phyloP scores from a whole-genome alignment of 2,329 filamentous ascomycete genomes.

The Stachybotrys elegans region DNA sequence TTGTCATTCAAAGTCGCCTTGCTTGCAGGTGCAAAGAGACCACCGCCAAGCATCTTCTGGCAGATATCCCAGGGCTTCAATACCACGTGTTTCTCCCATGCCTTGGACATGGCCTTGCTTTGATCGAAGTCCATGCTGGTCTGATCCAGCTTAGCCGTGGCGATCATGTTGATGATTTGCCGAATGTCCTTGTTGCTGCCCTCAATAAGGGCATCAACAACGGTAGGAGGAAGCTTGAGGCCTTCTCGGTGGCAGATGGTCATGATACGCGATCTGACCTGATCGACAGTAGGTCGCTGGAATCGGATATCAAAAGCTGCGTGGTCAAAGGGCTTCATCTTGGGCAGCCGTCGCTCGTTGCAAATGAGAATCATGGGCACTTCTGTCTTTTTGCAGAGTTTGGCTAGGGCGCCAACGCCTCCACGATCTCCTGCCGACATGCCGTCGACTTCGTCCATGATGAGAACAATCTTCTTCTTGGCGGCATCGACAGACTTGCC shows the following conservation, averaged over 20 bases:
- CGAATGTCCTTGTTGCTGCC: slow-evolving; percentile 94
- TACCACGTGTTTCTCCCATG: slow-evolving; percentile 96
- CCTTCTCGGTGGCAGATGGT: slow-evolving; percentile 93
- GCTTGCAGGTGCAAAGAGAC: slow-evolving; percentile 78
- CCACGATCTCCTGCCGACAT: slow-evolving; percentile 98
- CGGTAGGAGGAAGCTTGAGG: slow-evolving; percentile 74
- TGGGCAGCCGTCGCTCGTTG: slow-evolving; percentile 86
- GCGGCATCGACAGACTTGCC: slow-evolving; percentile 71
- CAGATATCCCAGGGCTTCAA: slow-evolving; percentile 98
- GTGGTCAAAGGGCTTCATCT: slow-evolving; percentile 97
- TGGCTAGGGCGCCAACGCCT: slow-evolving; percentile 88
- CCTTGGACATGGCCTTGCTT: slow-evolving; percentile 90
- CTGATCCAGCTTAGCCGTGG: slow-evolving; percentile 86
- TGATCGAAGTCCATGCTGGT: slow-evolving; percentile 75
- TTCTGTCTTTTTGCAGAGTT: slow-evolving; percentile 91
- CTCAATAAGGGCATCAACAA: slow-evolving; percentile 91
- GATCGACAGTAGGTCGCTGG: slow-evolving; percentile 81
- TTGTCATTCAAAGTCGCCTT: slow-evolving; percentile 93
- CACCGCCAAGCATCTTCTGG: slow-evolving; percentile 81
- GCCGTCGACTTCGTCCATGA: slow-evolving; percentile 99
- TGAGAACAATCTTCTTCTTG: slow-evolving; percentile 91
- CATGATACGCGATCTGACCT: slow-evolving; percentile 87
- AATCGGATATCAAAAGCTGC: slow-evolving; percentile 83
- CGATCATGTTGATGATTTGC: slow-evolving; percentile 98
- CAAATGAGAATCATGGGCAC: slow-evolving; percentile 96